Evolutionary conservation across 2,329 filamentous ascomycete species (phyloP).

Genomic region (Ophiostoma fasciatum): DNA sequence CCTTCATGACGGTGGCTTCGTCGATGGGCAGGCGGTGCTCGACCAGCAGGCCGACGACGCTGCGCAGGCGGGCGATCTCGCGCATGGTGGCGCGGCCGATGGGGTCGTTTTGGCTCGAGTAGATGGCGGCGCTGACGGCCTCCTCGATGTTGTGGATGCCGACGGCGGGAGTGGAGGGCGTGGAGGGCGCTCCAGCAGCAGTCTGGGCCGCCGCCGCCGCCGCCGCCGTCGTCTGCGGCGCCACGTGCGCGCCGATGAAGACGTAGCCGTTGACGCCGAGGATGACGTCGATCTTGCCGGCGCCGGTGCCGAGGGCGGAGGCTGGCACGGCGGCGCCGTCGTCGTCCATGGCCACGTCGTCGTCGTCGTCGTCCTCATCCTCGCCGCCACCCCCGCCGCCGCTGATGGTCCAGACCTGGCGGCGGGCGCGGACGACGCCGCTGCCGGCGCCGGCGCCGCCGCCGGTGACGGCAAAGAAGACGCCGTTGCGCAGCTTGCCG

Average conservation of each 20-base stretch:
- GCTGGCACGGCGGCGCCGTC: not conserved
- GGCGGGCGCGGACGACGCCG: slow-evolving; percentile 67
- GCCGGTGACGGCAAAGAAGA: slow-evolving; percentile 71
- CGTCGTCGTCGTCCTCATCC: slow-evolving; percentile 72
- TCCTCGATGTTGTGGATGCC: slow-evolving; percentile 81
- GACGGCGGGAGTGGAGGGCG: slow-evolving; percentile 7
- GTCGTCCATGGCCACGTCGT: slow-evolving; percentile 46
- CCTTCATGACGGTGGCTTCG: slow-evolving; percentile 71
- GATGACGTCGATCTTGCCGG: slow-evolving; percentile 64
- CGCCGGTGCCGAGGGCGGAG: slow-evolving; percentile 19
- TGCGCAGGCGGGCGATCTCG: slow-evolving; percentile 74
- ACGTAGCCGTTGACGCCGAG: slow-evolving; percentile 95
- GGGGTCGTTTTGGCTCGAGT: slow-evolving; percentile 87
- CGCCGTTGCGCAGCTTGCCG: slow-evolving; percentile 85
- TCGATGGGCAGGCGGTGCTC: slow-evolving; percentile 74
- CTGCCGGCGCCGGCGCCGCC: slow-evolving; percentile 72
- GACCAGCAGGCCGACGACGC: slow-evolving; percentile 69
- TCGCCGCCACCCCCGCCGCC: slow-evolving; percentile 31
- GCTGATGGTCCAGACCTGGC: slow-evolving; percentile 78
- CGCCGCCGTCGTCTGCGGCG: slow-evolving; percentile 24
- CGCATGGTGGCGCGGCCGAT: slow-evolving; percentile 63
- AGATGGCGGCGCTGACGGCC: slow-evolving; percentile 68
- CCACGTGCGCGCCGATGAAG: slow-evolving; percentile 45
- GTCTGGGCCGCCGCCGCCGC: slow-evolving; percentile 32
- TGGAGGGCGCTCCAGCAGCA: slow-evolving; percentile 29